Base-by-base conservation (phyloP, 1,139 yeast genomes). In the Protomyces macrosporus region DNA sequence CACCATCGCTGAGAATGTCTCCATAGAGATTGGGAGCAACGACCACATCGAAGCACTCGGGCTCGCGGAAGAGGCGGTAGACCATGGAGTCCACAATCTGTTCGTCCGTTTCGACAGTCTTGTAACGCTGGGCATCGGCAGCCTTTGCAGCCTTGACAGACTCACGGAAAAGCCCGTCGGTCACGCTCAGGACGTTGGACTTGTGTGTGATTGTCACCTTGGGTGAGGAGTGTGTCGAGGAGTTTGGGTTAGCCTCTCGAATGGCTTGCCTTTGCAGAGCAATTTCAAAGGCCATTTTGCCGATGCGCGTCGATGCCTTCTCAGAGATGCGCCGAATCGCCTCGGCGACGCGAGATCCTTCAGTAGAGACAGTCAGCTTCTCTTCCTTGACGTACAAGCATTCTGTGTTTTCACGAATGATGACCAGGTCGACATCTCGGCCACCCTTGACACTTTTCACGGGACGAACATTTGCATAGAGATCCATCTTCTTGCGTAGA, bases 21-120 rank as follows among this genome's bases (percentile, higher is more conserved):
- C 98, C 98, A 76, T 93, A 93, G 75, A 93, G 82, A 82, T 95
- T 93, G 72, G 98, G 98, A 67, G 98, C 98, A 64, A 93, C 98
- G 51, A 93, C 95, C 66, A 95, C 98, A 74, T 93, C 98, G 72
- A 93, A 93, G 75, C 88, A 86, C 74, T 90, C 91, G 62, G 98
- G 98, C 77, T 93, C 97, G 77, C 97, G 86, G 85, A 93, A 93
- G 91, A 93, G 84, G 76, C 96, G 84, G 84, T 93, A 93, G 66
- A 93, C 98, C 98, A 95, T 93, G 34, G 98, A 90, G 79, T 93
- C 98, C 60, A 93, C 98, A 74, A 93, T 91, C 80, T 93, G 98
- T 79, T 93, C 98, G 75, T 88, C 88, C 77, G 90, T 82, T 54
- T 79, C 81, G 65, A 90, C 79, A 48, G 82, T 74, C 35, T 79